Conservation (phyloP, 495 filamentous ascomycete genomes). For the Paragyromitra xinjiangensis region DNA sequence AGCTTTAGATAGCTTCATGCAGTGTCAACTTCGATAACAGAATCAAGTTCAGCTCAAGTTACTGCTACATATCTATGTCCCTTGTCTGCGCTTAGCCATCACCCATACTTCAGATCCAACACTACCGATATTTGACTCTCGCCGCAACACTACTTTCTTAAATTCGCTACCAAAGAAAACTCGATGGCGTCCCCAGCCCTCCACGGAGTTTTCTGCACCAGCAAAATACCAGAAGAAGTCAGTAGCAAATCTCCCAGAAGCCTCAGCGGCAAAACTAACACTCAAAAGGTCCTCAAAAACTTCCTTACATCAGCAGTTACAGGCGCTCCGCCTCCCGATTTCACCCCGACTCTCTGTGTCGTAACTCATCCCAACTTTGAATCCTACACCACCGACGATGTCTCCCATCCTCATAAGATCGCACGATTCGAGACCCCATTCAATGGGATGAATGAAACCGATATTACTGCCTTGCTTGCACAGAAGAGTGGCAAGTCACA, state of each 20-base stretch:
- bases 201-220: not conserved
- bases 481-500: not conserved
- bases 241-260: not conserved
- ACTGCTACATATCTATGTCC: too few relatives aligned
- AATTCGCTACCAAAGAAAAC: not conserved
- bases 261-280: not conserved
- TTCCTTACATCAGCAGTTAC: not conserved
- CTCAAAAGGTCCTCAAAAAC: not conserved
- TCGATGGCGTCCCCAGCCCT: not conserved
- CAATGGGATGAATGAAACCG: not conserved
- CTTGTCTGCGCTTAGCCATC: too few relatives aligned
- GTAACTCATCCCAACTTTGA: not conserved
- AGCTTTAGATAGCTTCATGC: too few relatives aligned
- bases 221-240: not conserved
- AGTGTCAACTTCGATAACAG: too few relatives aligned
- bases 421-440: not conserved
- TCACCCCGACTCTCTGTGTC: not conserved
- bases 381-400: not conserved
- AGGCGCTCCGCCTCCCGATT: not conserved
- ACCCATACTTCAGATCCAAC: too few relatives aligned
- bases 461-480: not conserved
- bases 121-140: too few relatives aligned
- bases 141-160: not conserved
- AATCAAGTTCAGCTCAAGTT: too few relatives aligned
- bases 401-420: not conserved